phyloP scores from a whole-genome alignment of 257 asterid species.

The Solanum paucissectum region DNA sequence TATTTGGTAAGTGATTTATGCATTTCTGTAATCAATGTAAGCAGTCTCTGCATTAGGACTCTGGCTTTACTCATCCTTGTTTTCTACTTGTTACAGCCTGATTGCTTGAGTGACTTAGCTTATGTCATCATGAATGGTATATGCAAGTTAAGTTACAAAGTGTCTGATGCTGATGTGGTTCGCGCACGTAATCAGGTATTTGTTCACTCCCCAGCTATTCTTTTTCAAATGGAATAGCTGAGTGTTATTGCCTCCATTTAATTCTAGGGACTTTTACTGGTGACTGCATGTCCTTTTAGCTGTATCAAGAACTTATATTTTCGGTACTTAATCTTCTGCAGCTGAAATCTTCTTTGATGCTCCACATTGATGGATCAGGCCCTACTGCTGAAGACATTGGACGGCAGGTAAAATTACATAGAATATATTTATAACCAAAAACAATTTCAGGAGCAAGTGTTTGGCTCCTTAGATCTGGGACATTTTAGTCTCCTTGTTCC shows the following conservation, averaged over 20 bases:
- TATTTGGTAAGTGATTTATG: not conserved
- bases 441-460: not conserved
- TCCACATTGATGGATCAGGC: conserved; percentile 90
- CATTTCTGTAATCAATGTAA: not conserved
- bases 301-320: not conserved
- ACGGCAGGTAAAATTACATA: conserved; percentile 51
- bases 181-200: conserved; percentile 83
- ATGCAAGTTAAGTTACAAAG: conserved; percentile 60
- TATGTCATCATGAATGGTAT: conserved; percentile 62
- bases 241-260: not conserved
- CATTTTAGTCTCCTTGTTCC: not conserved
- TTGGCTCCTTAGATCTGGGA: not conserved
- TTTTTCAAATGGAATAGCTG: not conserved
- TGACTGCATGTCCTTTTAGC: not conserved
- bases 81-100: conserved; percentile 44
- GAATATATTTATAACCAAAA: not conserved
- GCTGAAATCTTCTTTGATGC: conserved; percentile 84
- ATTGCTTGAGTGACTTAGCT: conserved; percentile 72
- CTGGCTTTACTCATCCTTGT: not conserved
- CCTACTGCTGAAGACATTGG: conserved; percentile 94
- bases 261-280: not conserved
- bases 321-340: conserved; percentile 17
- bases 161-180: conserved; percentile 57
- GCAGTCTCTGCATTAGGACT: not conserved
- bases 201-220: not conserved